These are phyloP conservation scores for Sphaerobolus stellatus DNA, from an alignment of 1,284 basidiomycete species.

Conservation along the genomic window DNA sequence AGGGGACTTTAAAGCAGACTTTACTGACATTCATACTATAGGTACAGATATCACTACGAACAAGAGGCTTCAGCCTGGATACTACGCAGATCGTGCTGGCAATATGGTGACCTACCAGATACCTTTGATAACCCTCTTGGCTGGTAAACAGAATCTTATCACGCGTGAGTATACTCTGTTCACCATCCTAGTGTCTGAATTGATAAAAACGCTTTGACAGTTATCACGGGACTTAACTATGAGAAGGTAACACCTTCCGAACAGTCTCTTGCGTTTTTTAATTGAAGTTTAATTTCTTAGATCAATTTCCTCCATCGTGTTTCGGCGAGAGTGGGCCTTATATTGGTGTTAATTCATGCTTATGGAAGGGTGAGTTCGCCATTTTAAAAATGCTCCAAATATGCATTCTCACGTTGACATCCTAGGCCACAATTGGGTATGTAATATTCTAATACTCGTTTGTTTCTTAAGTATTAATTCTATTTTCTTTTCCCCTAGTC, in stretches of 20 bases:
- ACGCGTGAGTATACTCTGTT: constrained; percentile 42
- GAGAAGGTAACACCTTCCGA: constrained; percentile 45
- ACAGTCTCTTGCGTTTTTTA: background rate
- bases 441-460: constrained; percentile 15
- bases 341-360: constrained; percentile 53
- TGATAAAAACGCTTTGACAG: constrained; percentile 27
- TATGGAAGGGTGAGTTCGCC: constrained; percentile 39
- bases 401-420: background rate
- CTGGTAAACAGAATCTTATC: constrained; percentile 64
- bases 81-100: constrained; percentile 51
- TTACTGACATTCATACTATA: background rate
- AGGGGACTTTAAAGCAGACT: background rate
- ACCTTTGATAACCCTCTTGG: constrained; percentile 61
- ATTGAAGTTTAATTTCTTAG: constrained; percentile 26
- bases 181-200: background rate
- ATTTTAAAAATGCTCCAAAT: background rate
- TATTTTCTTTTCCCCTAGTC: background rate
- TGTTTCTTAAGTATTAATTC: background rate
- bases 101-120: constrained; percentile 55
- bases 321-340: constrained; percentile 46
- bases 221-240: constrained; percentile 58
- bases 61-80: constrained; percentile 35
- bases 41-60: constrained; percentile 19
- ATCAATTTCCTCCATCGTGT: constrained; percentile 55
- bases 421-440: constrained; percentile 17